These are phyloP conservation scores for Opeltia flavorubescens DNA, from an alignment of 495 filamentous ascomycete species.

Conservation along the genomic window DNA sequence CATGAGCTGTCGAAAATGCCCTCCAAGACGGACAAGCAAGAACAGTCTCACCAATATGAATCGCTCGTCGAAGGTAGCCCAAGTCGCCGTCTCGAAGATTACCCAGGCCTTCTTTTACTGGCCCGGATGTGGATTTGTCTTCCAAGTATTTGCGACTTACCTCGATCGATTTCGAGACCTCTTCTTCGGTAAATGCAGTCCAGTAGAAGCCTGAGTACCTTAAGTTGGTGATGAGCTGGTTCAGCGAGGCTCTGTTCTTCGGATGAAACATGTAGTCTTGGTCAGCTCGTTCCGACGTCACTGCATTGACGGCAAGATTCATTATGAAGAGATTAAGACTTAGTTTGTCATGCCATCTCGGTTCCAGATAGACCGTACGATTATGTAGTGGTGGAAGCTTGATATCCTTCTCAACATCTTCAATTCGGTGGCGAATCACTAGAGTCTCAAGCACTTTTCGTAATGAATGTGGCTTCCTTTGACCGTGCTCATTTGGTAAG, in stretches of 20 bases:
- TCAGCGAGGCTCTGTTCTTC: constrained; percentile 47
- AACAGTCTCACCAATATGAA: constrained; percentile 45
- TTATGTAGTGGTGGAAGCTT: constrained; percentile 56
- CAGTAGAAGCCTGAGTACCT: constrained; percentile 85
- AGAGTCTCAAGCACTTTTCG: constrained; percentile 55
- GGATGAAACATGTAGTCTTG: constrained; percentile 81
- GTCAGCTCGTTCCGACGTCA: constrained; percentile 76
- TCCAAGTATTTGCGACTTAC: constrained; percentile 50
- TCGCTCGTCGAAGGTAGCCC: constrained; percentile 42
- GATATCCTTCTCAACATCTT: constrained; percentile 52
- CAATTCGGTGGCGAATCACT: constrained; percentile 64
- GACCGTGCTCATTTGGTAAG: constrained; percentile 45
- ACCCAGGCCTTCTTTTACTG: constrained; percentile 26
- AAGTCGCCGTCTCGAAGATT: constrained; percentile 44
- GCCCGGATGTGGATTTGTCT: constrained; percentile 15
- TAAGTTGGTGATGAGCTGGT: constrained; percentile 59
- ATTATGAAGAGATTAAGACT: constrained; percentile 75
- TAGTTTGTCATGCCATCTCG: constrained; percentile 70
- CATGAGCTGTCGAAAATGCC: constrained; percentile 51
- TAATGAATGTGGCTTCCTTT: constrained; percentile 47
- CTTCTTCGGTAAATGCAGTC: constrained; percentile 52
- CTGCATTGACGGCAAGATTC: constrained; percentile 66
- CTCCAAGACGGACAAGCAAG: constrained; percentile 46
- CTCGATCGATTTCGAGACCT: constrained; percentile 48
- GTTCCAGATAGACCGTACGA: constrained; percentile 57